Evolutionary conservation across 306 rosid species (phyloP), one percentile per base, ranked within the genome.

Genomic region (Pterocarpus santalinus): DNA sequence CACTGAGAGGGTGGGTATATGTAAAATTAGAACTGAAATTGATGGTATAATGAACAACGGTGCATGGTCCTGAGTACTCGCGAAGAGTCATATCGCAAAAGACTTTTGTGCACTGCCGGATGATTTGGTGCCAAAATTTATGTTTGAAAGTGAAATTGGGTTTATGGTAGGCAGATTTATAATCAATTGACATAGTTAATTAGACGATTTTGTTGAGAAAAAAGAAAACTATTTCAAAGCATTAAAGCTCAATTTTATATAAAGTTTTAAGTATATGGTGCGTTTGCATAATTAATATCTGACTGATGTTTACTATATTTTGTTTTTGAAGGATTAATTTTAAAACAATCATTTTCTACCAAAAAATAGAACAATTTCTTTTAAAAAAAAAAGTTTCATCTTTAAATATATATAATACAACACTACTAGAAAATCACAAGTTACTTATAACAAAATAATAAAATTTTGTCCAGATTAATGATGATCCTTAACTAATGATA

Each of bases 101-200:
- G 76, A 81, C 76, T 81, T 81, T 46, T 34, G 79, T 43, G 72
- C 76, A 57, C 30, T 81, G 81, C 81, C 47, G 72, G 80, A 2
- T 66, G 76, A 74, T 74, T 74, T 74, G 80, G 85, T 66, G 70
- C 64, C 51, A 56, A 81, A 74, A 74, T 35, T 73, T 65, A 73
- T 74, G 36, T 39, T 56, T 65, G 80, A 81, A 65, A 65, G 51
- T 64, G 61, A 80, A 72, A 52, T n/a, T 53, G 72, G 68, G 57
- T 22, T 70, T 38, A 12, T 34, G 38, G 14, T 62, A 32, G 3
- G 67, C 1, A 62, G n/a, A 53, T 30, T 30, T 8, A 33, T 28
- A 17, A 81, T 65, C 46, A 15, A 72, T 61, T 32, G 3, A 52
- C 72, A 72, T 44, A 43, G 10, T 43, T 43, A 79, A 8, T 35